Evolutionary conservation across 2,329 filamentous ascomycete species (phyloP).

Genomic region (Cercospora sp.): DNA sequence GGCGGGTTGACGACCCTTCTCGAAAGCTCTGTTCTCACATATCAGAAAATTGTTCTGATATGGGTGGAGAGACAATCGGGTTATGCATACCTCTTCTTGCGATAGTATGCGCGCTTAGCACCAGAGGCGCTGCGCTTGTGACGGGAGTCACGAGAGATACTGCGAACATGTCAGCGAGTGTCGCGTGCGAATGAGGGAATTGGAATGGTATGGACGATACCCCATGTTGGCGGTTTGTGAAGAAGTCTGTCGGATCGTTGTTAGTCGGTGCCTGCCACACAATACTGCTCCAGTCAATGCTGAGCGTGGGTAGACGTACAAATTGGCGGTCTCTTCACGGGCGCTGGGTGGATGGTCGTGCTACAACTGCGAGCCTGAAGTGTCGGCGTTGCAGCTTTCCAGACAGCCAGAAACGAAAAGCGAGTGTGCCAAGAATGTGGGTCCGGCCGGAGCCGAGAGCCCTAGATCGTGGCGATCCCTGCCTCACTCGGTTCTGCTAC

Average conservation of each 20-base stretch:
- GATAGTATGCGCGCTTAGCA: constrained; percentile 72
- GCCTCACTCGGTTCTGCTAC: not conserved
- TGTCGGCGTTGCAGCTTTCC: not conserved
- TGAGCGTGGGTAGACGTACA: constrained; percentile 16
- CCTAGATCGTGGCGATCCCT: not conserved
- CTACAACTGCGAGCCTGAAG: constrained; percentile 14
- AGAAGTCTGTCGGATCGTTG: constrained; percentile 37
- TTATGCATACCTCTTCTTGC: constrained; percentile 62
- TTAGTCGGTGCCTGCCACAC: not conserved
- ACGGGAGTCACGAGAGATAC: constrained; percentile 99
- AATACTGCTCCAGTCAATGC: not conserved
- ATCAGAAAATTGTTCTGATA: constrained; percentile 59
- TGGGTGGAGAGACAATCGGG: constrained; percentile 56
- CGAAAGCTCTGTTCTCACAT: constrained; percentile 89
- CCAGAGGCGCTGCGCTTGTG: constrained; percentile 99
- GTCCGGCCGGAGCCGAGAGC: not conserved
- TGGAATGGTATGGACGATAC: constrained; percentile 42
- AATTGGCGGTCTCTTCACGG: constrained; percentile 27
- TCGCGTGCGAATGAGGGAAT: constrained; percentile 7
- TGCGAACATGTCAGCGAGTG: constrained; percentile 43
- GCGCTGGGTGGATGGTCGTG: constrained; percentile 25
- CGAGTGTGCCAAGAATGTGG: constrained; percentile 9
- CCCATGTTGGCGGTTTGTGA: constrained; percentile 55
- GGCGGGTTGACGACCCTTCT: constrained; percentile 98
- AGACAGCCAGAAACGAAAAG: constrained; percentile 1